Percentiles rank a stretch among this genome's conserved stretches.
These are phyloP conservation scores for Oemleria cerasiformis DNA, from an alignment of 306 rosid species.

Conservation along the genomic window DNA sequence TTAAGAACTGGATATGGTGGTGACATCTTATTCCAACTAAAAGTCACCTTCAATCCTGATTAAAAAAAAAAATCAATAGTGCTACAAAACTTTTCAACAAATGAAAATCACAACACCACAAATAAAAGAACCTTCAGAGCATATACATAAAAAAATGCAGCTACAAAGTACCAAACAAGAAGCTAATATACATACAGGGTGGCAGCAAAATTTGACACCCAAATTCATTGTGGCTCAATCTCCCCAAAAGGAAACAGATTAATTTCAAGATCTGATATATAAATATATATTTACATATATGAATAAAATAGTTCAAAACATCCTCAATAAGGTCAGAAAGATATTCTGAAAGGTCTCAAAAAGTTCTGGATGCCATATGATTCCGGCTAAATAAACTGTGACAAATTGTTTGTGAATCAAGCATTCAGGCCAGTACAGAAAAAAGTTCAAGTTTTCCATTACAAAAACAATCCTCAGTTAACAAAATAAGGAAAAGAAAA, in stretches of 20 bases:
- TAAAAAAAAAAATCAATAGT: neutral
- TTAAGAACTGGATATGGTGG: conserved; percentile 64
- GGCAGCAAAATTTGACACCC: neutral
- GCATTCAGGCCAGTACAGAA: neutral
- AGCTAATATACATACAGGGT: too few species aligned
- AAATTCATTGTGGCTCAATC: neutral
- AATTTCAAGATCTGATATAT: too few species aligned
- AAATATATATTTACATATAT: too few species aligned
- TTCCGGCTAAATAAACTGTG: neutral
- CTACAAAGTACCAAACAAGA: neutral
- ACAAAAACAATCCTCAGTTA: neutral
- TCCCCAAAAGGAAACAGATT: neutral
- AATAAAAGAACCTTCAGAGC: neutral
- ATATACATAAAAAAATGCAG: neutral
- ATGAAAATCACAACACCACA: neutral
- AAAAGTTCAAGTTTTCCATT: neutral
- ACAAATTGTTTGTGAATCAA: neutral
- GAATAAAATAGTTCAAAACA: too few species aligned
- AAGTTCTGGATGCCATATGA: neutral
- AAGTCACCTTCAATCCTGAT: conserved; percentile 41
- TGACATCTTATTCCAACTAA: conserved; percentile 52
- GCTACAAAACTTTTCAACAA: neutral
- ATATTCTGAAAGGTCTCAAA: neutral
- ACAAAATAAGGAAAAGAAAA: neutral
- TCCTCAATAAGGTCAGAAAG: neutral